phyloP scores from a whole-genome alignment of 2,329 filamentous ascomycete genomes.

The Cytospora mali region DNA sequence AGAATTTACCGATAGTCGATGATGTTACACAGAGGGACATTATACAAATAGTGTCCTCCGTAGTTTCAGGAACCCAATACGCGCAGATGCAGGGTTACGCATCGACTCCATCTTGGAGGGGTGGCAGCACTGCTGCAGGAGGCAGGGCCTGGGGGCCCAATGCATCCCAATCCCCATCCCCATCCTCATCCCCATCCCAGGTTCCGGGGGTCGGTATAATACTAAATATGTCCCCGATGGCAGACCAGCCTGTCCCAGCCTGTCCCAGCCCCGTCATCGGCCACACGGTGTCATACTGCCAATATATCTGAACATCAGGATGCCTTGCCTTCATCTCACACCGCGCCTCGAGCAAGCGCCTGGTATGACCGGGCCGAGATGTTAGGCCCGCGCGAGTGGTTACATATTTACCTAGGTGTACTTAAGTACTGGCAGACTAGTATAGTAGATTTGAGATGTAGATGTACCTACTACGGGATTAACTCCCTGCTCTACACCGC shows the following conservation, averaged over 20 bases:
- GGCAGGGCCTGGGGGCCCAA: constrained; percentile 21
- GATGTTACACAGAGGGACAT: constrained; percentile 24
- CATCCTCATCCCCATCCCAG: not conserved
- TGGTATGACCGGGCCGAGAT: not conserved
- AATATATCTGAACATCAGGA: not conserved
- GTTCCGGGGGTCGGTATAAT: not conserved
- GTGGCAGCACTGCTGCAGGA: constrained; percentile 28
- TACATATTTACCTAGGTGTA: no score
- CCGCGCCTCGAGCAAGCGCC: not conserved
- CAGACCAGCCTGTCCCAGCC: not conserved
- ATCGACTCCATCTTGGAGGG: constrained; percentile 21
- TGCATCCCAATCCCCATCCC: constrained; percentile 7
- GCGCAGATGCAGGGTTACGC: constrained; percentile 22
- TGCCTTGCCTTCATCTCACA: not conserved
- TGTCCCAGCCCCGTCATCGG: not conserved
- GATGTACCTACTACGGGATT: no score
- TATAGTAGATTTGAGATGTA: not conserved
- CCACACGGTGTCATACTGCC: not conserved
- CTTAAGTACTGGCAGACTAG: no score
- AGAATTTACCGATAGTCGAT: constrained; percentile 19
- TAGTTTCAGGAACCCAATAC: constrained; percentile 26
- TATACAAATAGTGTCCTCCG: not conserved
- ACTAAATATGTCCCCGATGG: no score
- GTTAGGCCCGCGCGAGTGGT: not conserved
- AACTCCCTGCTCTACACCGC: constrained; percentile 24